Conservation (phyloP, 1,284 basidiomycete species). For the Rhodotorula sp. region DNA sequence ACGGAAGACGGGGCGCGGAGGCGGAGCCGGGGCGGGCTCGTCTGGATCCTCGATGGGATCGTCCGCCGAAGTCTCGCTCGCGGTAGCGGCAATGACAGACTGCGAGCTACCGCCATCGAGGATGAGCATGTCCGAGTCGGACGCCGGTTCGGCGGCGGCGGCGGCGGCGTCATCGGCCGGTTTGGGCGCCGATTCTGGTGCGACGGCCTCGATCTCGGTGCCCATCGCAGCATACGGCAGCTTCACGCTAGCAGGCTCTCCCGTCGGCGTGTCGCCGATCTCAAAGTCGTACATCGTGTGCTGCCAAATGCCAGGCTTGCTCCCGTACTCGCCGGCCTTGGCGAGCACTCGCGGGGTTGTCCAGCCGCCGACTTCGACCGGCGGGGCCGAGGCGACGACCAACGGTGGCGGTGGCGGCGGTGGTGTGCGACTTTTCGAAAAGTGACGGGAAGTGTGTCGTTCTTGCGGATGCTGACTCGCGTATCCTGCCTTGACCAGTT, state of each 20-base stretch:
- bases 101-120: neutral
- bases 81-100: neutral
- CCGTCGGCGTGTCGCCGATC: neutral
- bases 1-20: neutral
- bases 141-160: neutral
- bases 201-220: neutral
- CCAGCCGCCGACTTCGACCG: constrained; percentile 6
- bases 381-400: neutral
- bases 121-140: neutral
- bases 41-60: neutral
- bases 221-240: constrained; percentile 7
- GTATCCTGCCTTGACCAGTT: neutral
- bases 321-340: neutral
- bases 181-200: neutral
- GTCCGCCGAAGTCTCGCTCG: neutral
- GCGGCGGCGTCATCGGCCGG: neutral
- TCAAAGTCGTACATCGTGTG: constrained; percentile 15
- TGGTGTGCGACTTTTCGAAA: neutral
- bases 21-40: neutral
- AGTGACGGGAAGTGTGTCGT: neutral
- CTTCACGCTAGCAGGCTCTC: too few relatives aligned
- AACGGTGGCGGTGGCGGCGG: neutral
- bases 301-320: constrained; percentile 13
- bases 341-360: constrained; percentile 18
- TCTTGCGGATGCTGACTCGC: neutral